phyloP scores from a whole-genome alignment of 768 basidiomycete genomes.

The Pisolithus tinctorius region DNA sequence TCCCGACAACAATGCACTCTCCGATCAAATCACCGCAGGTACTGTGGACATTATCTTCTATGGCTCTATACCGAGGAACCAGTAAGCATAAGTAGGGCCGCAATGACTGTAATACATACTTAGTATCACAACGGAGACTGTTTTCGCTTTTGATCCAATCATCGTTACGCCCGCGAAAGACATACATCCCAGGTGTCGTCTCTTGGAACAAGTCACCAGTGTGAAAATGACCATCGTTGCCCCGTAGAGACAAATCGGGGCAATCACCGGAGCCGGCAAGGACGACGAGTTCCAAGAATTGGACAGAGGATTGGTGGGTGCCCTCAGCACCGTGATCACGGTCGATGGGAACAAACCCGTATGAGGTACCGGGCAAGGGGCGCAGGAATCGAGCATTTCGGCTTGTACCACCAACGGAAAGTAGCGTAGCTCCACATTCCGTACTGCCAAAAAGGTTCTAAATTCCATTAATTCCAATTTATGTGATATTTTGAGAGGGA shows the following conservation, averaged over 20 bases:
- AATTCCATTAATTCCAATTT: conserved; percentile 14
- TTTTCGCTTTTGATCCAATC: conserved; percentile 85
- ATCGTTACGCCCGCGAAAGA: conserved; percentile 68
- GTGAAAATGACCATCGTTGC: conserved; percentile 65
- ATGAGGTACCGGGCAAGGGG: conserved; percentile 55
- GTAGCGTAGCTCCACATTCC: conserved; percentile 68
- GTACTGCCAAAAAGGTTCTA: conserved; percentile 80
- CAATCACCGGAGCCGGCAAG: conserved; percentile 62
- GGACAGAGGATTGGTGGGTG: conserved; percentile 48
- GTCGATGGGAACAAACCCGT: conserved; percentile 59
- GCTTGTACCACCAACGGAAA: conserved; percentile 50
- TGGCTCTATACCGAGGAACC: conserved; percentile 37
- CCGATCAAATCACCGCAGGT: conserved; percentile 60
- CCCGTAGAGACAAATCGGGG: conserved; percentile 51
- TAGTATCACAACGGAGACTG: conserved; percentile 73
- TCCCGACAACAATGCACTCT: conserved; percentile 73
- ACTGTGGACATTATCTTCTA: conserved; percentile 68
- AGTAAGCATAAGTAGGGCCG: not conserved
- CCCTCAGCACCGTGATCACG: conserved; percentile 29
- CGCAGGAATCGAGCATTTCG: conserved; percentile 46
- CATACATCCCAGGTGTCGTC: conserved; percentile 47
- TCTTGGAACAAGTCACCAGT: conserved; percentile 80
- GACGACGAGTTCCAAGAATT: conserved; percentile 64
- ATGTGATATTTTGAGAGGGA: conserved; percentile 8
- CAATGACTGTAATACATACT: conserved; percentile 29